A percentile compares a stretch with the other conserved stretches of the same genome.
Evolutionary conservation across 371 early-diverging fungal genomes (phyloP).

Genomic region (Mucor circinelloides): DNA sequence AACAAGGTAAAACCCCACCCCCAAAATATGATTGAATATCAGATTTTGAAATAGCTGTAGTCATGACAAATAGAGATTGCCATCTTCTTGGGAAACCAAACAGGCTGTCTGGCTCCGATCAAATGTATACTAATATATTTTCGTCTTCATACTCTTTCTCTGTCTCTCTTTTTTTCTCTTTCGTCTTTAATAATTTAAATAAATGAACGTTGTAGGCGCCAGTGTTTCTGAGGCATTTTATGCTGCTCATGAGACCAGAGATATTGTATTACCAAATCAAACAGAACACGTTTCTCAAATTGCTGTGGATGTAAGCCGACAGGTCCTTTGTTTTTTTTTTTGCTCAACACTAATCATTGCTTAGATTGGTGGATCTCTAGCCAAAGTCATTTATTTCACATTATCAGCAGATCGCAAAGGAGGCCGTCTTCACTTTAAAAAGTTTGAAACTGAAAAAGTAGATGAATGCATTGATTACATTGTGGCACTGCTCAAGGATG

Average conservation of each 20-base stretch:
- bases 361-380: slow-evolving; percentile 90
- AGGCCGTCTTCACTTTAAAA: slow-evolving; percentile 90
- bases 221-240: slow-evolving; percentile 65
- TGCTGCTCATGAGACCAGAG: slow-evolving; percentile 61
- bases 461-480: slow-evolving; percentile 89
- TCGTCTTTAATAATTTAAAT: background rate
- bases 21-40: background rate
- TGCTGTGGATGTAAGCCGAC: slow-evolving; percentile 79
- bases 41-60: background rate
- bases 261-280: slow-evolving; percentile 90
- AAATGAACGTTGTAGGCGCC: slow-evolving; percentile 68
- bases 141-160: background rate
- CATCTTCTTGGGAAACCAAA: background rate
- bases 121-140: background rate
- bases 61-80: slow-evolving; percentile 9
- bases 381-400: slow-evolving; percentile 92
- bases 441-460: slow-evolving; percentile 91
- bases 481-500: slow-evolving; percentile 61
- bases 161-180: background rate
- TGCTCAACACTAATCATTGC: too few relatives aligned
- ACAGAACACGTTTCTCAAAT: slow-evolving; percentile 82
- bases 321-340: background rate
- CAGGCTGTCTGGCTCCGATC: slow-evolving; percentile 1
- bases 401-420: slow-evolving; percentile 60
- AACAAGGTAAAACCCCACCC: background rate